A percentile compares a stretch with the other conserved stretches of the same genome.
phyloP scores from a whole-genome alignment of 1,284 basidiomycete species.

The Malassezia globosa region DNA sequence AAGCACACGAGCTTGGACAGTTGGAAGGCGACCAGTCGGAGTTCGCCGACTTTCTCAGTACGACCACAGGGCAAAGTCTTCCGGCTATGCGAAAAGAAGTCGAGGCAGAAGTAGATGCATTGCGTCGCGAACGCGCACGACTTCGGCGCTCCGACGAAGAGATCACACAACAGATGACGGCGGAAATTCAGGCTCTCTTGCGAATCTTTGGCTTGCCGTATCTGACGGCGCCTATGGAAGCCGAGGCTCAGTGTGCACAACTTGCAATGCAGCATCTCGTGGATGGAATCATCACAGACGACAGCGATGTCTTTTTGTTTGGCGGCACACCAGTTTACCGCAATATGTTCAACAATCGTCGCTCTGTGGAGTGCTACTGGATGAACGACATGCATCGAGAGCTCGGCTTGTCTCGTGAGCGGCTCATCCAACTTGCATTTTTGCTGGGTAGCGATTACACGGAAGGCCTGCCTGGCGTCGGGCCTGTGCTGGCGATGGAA shows the following conservation, averaged over 20 bases:
- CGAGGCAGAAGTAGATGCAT: slow-evolving; percentile 71
- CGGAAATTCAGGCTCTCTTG: slow-evolving; percentile 74
- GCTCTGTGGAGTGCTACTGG: slow-evolving; percentile 92
- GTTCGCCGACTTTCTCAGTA: slow-evolving; percentile 77
- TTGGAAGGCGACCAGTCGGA: slow-evolving; percentile 54
- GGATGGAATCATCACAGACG: slow-evolving; percentile 96
- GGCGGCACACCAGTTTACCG: slow-evolving; percentile 86
- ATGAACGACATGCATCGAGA: slow-evolving; percentile 74
- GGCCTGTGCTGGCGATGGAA: slow-evolving; percentile 93
- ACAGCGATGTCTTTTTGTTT: slow-evolving; percentile 97
- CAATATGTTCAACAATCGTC: slow-evolving; percentile 99
- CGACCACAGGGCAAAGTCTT: slow-evolving; percentile 56
- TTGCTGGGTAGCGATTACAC: slow-evolving; percentile 94
- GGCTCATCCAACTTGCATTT: slow-evolving; percentile 78
- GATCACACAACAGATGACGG: slow-evolving; percentile 83
- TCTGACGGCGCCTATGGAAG: slow-evolving; percentile 94
- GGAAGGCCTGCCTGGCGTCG: slow-evolving; percentile 85
- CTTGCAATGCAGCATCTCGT: slow-evolving; percentile 74
- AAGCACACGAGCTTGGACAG: slow-evolving; percentile 47
- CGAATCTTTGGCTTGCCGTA: slow-evolving; percentile 93
- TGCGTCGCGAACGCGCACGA: slow-evolving; percentile 72
- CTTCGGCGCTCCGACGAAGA: slow-evolving; percentile 90
- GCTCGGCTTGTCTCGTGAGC: slow-evolving; percentile 72
- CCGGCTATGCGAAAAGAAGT: slow-evolving; percentile 67
- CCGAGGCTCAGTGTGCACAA: slow-evolving; percentile 95